Conservation (phyloP, 148 eudicot genomes). For the Chenopodium formosanum region DNA sequence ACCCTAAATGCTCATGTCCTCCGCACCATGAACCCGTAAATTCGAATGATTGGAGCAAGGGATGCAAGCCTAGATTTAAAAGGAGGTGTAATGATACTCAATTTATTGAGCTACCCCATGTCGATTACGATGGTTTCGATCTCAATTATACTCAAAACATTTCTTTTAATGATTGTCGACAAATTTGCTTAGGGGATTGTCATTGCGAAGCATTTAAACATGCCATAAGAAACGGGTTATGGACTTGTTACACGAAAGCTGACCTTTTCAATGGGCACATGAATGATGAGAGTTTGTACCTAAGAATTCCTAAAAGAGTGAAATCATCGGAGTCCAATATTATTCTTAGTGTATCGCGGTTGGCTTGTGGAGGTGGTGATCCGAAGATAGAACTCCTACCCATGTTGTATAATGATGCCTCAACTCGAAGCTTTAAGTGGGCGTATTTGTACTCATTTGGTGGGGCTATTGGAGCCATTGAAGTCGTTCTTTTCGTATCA, state of each 20-base stretch:
- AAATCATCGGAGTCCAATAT: slow-evolving; percentile 35
- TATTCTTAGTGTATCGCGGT: slow-evolving; percentile 26
- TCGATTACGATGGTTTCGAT: slow-evolving; percentile 61
- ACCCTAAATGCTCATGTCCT: slow-evolving; percentile 51
- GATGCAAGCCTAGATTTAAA: slow-evolving; percentile 54
- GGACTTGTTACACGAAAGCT: slow-evolving; percentile 44
- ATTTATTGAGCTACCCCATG: slow-evolving; percentile 45
- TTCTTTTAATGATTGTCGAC: slow-evolving; percentile 36
- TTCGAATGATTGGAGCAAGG: slow-evolving; percentile 46
- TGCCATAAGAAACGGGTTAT: slow-evolving; percentile 11
- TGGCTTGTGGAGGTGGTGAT: slow-evolving; percentile 11
- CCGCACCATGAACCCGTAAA: slow-evolving; percentile 37
- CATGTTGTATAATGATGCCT: slow-evolving; percentile 9
- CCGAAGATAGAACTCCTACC: neutral
- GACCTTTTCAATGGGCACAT: slow-evolving; percentile 46
- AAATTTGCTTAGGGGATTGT: slow-evolving; percentile 42
- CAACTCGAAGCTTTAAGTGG: slow-evolving; percentile 41
- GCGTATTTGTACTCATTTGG: slow-evolving; percentile 48
- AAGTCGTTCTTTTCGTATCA: slow-evolving; percentile 27
- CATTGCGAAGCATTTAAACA: slow-evolving; percentile 51
- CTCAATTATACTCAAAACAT: slow-evolving; percentile 10
- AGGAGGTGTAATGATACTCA: slow-evolving; percentile 28
- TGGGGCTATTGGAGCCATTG: slow-evolving; percentile 38
- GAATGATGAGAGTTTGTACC: slow-evolving; percentile 6
- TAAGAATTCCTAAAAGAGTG: neutral